Percentiles rank a stretch among this genome's conserved stretches.
phyloP scores from a whole-genome alignment of 2,329 filamentous ascomycete species.

The Penicillium sp. region DNA sequence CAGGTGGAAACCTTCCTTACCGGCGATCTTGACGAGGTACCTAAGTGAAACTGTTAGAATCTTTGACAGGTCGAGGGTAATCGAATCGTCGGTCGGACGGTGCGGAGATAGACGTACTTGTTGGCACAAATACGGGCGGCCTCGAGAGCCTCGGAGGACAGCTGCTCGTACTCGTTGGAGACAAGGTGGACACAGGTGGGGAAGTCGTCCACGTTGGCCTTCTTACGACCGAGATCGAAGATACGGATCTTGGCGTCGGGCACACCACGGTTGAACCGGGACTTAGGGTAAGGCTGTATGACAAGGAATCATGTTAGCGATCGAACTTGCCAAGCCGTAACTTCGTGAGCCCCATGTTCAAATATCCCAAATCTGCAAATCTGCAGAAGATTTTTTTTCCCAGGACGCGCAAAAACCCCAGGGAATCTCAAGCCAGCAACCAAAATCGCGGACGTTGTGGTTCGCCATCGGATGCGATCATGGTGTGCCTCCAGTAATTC shows the following conservation, averaged over 20 bases:
- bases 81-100: neutral
- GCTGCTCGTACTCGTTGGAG: slow-evolving; percentile 99
- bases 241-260: slow-evolving; percentile 81
- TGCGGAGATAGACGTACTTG: slow-evolving; percentile 64
- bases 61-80: neutral
- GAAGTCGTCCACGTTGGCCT: slow-evolving; percentile 98
- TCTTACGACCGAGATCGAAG: slow-evolving; percentile 99
- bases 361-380: neutral
- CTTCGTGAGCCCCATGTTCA: neutral
- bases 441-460: neutral
- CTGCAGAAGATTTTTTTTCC: slow-evolving; percentile 1
- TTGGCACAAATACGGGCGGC: slow-evolving; percentile 99
- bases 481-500: slow-evolving; percentile 6
- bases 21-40: slow-evolving; percentile 68
- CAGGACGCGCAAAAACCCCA: neutral
- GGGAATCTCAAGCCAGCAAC: neutral
- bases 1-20: slow-evolving; percentile 72
- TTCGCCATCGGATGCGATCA: neutral
- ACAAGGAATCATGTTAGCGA: slow-evolving; percentile 22
- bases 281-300: slow-evolving; percentile 91
- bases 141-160: slow-evolving; percentile 99
- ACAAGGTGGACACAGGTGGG: slow-evolving; percentile 98
- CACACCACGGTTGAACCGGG: slow-evolving; percentile 99
- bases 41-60: slow-evolving; percentile 32
- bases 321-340: slow-evolving; percentile 4